Evolutionary conservation across 306 rosid genomes (phyloP).

Genomic region (Delonix regia): DNA sequence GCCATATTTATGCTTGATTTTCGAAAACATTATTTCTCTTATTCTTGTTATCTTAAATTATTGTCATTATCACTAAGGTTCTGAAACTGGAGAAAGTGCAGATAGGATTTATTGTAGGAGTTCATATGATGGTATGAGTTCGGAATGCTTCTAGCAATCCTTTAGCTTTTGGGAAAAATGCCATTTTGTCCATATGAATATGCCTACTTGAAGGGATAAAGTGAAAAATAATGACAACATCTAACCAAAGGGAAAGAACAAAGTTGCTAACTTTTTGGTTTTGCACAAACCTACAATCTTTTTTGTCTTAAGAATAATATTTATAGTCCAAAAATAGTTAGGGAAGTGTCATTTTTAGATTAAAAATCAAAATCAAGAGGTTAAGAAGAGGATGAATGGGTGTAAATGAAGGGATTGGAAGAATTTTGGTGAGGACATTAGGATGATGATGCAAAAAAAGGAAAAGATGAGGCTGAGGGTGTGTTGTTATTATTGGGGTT

Average conservation of each 20-base stretch:
- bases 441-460: conserved; percentile 49
- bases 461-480: conserved; percentile 46
- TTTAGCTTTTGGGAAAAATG: conserved; percentile 83
- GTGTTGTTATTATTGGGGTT: conserved; percentile 20
- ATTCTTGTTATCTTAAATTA: conserved; percentile 39
- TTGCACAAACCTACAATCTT: conserved; percentile 69
- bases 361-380: conserved; percentile 58
- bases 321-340: conserved; percentile 71
- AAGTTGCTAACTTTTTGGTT: conserved; percentile 3
- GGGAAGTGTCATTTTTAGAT: conserved; percentile 50
- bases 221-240: neutral
- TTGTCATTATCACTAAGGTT: conserved; percentile 51
- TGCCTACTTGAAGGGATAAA: conserved; percentile 50
- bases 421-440: conserved; percentile 53
- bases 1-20: too few relatives aligned
- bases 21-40: conserved; percentile 60
- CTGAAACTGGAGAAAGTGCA: conserved; percentile 58
- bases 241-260: neutral
- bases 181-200: conserved; percentile 68
- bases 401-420: conserved; percentile 58
- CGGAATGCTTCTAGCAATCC: conserved; percentile 52
- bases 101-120: conserved; percentile 55
- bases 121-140: conserved; percentile 65
- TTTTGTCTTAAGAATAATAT: conserved; percentile 60
- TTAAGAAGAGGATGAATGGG: conserved; percentile 61